Evolutionary conservation across 192 early-diverging fungal genomes (phyloP), one percentile per base, ranked within the genome.

Genomic region (Blastocladiella britannica): DNA sequence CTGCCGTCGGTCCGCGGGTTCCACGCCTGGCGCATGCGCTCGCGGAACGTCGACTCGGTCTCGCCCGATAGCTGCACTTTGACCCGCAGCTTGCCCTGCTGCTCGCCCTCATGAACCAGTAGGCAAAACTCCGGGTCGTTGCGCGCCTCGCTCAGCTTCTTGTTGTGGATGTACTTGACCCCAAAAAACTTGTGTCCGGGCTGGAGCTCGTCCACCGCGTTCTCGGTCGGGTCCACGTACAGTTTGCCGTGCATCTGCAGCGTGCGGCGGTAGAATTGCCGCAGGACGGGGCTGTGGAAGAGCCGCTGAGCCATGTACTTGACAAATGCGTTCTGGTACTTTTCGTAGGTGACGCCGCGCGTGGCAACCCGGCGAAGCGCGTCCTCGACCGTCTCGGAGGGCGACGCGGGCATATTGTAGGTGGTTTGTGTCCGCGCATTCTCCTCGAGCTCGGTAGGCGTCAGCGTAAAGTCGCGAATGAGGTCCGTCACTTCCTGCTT

Each of bases 121-220:
- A n/a, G n/a, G n/a, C n/a, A 61, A 65, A 89, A 90, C 67, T 87
- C 80, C 3, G 76, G 83, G 55, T 77, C 71, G 7, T 75, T 74
- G 24, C 90, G 89, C 30, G 73, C 78, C 1, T 65, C 66, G 5
- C 84, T 67, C 18, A 80, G 86, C 64, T 92, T 94, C 29, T 81
- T 73, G 18, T 65, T 62, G n/a, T n/a, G n/a, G 53, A 97, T 60
- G 31, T 82, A 93, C 73, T 93, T 92, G 74, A 92, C 91, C 4
- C 81, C 76, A 66, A 84, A 67, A 55, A 81, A 87, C 1, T 83
- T 76, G 57, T 94, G 89, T 12, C 77, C 67, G 9, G 75, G 75
- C 47, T 87, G 81, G 56, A 97, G 89, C 57, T 81, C 81, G 27
- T 58, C 70, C 25, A 70, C 61, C 0, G 91, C 93, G 55, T 81